Evolutionary conservation across 352 stramenopile species (phyloP).

Genomic region (Phytophthora fragariaefolia): DNA sequence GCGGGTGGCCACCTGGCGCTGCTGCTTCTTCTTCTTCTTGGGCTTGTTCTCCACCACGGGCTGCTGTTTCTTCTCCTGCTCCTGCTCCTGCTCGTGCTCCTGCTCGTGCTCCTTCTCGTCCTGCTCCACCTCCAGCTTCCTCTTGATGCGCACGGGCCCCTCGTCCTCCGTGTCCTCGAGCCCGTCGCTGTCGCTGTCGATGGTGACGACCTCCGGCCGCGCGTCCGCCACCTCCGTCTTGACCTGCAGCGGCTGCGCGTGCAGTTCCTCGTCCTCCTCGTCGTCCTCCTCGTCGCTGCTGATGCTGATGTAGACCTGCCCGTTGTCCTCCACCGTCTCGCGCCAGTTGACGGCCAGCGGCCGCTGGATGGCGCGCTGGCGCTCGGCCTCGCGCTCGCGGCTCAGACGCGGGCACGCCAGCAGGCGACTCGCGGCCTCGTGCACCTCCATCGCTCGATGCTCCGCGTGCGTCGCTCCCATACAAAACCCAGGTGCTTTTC

Average conservation of each 20-base stretch:
- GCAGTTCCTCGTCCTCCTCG: conserved; percentile 13
- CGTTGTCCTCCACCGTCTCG: conserved; percentile 55
- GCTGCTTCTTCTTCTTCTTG: conserved; percentile 30
- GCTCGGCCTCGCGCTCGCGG: conserved; percentile 57
- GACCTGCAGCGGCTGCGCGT: background rate
- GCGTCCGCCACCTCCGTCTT: conserved; percentile 8
- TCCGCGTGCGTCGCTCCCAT: conserved; percentile 3
- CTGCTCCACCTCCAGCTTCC: conserved; percentile 36
- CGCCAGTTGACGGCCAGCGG: conserved; percentile 81
- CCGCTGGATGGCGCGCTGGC: conserved; percentile 81
- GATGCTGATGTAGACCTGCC: conserved; percentile 66
- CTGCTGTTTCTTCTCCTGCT: conserved; percentile 9
- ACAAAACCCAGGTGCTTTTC: conserved; percentile 29
- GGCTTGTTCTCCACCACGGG: background rate
- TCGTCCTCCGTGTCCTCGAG: conserved; percentile 23
- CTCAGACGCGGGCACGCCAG: conserved; percentile 44
- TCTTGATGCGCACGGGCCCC: conserved; percentile 33
- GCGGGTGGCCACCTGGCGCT: conserved; percentile 10
- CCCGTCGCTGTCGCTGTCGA: conserved; percentile 46
- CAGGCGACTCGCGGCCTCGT: conserved; percentile 42
- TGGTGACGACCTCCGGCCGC: conserved; percentile 34
- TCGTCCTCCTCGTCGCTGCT: conserved; percentile 44
- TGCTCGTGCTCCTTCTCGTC: conserved; percentile 37
- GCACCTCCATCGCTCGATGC: conserved; percentile 35
- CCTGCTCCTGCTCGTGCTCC: conserved; percentile 25